Conservation (phyloP, 208 protist species). For the Trypanosoma caninum region DNA sequence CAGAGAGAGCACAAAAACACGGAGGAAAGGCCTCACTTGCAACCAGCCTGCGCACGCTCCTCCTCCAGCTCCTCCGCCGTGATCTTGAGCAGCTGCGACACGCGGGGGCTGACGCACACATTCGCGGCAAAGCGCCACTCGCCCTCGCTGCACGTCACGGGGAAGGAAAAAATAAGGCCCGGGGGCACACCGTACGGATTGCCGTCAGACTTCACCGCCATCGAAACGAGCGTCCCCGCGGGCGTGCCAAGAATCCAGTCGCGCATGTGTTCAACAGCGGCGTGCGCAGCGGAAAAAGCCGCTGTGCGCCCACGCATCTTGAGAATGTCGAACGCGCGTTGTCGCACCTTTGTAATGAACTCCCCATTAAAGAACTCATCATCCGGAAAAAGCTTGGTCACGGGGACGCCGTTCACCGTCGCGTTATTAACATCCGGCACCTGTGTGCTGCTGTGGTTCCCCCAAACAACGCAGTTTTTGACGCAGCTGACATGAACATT, state of each 20-base stretch:
- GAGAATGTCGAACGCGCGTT: constrained; percentile 93
- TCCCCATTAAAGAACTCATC: constrained; percentile 59
- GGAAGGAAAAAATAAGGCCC: constrained; percentile 95
- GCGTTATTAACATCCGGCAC: constrained; percentile 91
- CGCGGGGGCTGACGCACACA: constrained; percentile 27
- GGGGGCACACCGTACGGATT: constrained; percentile 88
- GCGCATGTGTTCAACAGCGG: constrained; percentile 62
- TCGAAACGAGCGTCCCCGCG: constrained; percentile 79
- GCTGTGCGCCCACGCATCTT: constrained; percentile 76
- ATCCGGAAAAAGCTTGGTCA: constrained; percentile 58
- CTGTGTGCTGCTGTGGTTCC: constrained; percentile 95
- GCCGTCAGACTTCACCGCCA: constrained; percentile 91
- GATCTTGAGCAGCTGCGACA: constrained; percentile 31
- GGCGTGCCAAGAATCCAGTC: constrained; percentile 71
- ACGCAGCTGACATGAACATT: constrained; percentile 67
- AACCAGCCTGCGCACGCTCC: constrained; percentile 31
- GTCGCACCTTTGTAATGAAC: constrained; percentile 88
- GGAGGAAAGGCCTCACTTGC: too few relatives aligned
- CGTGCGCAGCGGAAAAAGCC: constrained; percentile 93
- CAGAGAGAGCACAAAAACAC: too few relatives aligned
- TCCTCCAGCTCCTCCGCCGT: constrained; percentile 51
- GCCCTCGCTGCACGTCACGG: constrained; percentile 81
- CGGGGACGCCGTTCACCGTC: constrained; percentile 46
- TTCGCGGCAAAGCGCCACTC: constrained; percentile 83
- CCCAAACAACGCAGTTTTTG: constrained; percentile 93